A percentile compares a stretch with the other conserved stretches of the same genome.
Conservation (phyloP, 192 early-diverging fungal genomes). For the Coemansia reversa region DNA sequence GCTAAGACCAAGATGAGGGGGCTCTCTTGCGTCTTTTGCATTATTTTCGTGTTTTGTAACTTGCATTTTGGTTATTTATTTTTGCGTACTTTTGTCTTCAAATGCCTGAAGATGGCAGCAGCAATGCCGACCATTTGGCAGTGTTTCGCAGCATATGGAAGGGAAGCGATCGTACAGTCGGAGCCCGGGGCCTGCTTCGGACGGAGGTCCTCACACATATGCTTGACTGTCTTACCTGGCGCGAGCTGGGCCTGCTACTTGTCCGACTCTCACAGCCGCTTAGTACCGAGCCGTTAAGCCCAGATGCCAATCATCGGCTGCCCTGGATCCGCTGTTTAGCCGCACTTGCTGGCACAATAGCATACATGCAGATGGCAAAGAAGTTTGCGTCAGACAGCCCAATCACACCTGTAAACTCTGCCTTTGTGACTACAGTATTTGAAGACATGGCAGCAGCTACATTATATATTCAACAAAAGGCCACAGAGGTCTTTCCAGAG, state of each 20-base stretch:
- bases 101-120: not conserved
- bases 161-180: conserved; percentile 16
- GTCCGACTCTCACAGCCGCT: conserved; percentile 19
- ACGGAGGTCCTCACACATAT: conserved; percentile 9
- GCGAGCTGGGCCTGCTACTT: conserved; percentile 32
- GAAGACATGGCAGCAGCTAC: conserved; percentile 5
- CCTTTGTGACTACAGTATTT: conserved; percentile 26
- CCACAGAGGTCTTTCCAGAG: not conserved
- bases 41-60: not conserved
- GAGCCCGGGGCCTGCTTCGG: conserved; percentile 12
- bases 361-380: conserved; percentile 24
- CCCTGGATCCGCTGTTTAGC: conserved; percentile 9
- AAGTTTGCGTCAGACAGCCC: not conserved
- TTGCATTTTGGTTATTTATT: conserved; percentile 2
- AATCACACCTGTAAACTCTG: conserved; percentile 3
- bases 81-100: conserved; percentile 1
- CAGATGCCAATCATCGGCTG: not conserved
- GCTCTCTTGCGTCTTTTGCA: not conserved
- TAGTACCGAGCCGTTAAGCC: not conserved
- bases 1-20: not conserved
- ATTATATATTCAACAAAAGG: not conserved
- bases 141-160: conserved; percentile 29
- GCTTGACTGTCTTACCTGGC: conserved; percentile 24
- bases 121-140: conserved; percentile 1
- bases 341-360: conserved; percentile 18